A percentile compares a stretch with the other conserved stretches of the same genome.
Evolutionary conservation across 495 filamentous ascomycete genomes (phyloP).

Genomic region (Staphylotrichum tortipilum): DNA sequence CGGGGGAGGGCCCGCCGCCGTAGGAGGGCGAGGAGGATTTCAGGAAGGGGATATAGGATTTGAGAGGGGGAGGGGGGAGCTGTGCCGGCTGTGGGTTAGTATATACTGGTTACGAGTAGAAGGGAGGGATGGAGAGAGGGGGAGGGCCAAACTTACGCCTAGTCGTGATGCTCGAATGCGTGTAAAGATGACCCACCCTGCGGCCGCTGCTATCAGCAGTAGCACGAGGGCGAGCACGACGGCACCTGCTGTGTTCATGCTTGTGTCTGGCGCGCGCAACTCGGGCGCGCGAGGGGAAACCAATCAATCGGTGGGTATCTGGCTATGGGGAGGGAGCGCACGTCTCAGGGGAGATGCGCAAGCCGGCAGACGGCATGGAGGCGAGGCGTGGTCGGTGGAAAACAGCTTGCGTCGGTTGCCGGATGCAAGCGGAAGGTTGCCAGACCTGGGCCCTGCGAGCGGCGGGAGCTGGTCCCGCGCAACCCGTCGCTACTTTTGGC

Average conservation of each 20-base stretch:
- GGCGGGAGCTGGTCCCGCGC: background rate
- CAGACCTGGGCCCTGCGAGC: background rate
- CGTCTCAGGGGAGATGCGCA: background rate
- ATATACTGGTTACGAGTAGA: background rate
- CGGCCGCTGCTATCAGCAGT: slow-evolving; percentile 33
- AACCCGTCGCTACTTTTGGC: background rate
- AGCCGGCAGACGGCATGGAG: background rate
- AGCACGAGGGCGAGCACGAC: slow-evolving; percentile 46
- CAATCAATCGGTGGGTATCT: background rate
- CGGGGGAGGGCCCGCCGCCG: slow-evolving; percentile 40
- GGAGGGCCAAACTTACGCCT: slow-evolving; percentile 36
- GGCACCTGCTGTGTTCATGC: slow-evolving; percentile 34
- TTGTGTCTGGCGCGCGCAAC: too few species aligned
- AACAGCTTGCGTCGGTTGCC: background rate
- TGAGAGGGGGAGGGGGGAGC: slow-evolving; percentile 53
- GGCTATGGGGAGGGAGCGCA: background rate
- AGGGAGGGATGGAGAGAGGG: background rate
- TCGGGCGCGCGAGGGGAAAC: too few species aligned
- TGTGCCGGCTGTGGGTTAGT: slow-evolving; percentile 5
- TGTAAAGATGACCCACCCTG: slow-evolving; percentile 47
- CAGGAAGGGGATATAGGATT: slow-evolving; percentile 53
- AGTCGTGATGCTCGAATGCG: slow-evolving; percentile 53
- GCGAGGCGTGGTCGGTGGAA: background rate
- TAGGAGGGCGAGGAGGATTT: slow-evolving; percentile 24
- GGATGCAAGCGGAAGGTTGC: background rate